Percentiles rank a stretch among this genome's conserved stretches.
Evolutionary conservation across 2,329 filamentous ascomycete species (phyloP).

Genomic region (Arthrobotrys sphaeroides): DNA sequence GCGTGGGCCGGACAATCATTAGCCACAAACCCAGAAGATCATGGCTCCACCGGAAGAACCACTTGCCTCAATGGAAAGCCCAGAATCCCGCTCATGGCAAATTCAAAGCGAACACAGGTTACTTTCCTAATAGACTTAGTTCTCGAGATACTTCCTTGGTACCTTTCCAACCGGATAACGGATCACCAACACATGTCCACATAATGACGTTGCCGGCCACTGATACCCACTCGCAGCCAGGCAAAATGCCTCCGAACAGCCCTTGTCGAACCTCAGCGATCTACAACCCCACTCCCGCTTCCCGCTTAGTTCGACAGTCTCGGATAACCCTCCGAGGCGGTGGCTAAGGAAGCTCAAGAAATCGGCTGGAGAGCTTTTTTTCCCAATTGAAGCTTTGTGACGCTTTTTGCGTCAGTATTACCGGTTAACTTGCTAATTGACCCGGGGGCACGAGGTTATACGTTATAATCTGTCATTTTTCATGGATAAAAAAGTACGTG

Average conservation of each 20-base stretch:
- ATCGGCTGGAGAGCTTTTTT: too few relatives aligned
- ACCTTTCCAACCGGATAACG: too few relatives aligned
- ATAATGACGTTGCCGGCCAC: too few relatives aligned
- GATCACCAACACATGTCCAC: too few relatives aligned
- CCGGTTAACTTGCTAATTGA: background rate
- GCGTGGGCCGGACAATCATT: too few relatives aligned
- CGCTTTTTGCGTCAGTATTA: constrained; percentile 49
- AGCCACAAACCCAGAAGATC: too few relatives aligned
- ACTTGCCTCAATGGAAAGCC: too few relatives aligned
- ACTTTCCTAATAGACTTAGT: too few relatives aligned
- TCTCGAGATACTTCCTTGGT: too few relatives aligned
- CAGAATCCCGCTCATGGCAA: too few relatives aligned
- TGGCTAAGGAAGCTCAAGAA: background rate
- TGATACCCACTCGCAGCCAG: background rate
- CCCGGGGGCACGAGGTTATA: background rate
- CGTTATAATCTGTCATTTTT: background rate
- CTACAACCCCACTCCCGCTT: constrained; percentile 7
- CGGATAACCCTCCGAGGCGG: constrained; percentile 12
- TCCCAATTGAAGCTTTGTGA: constrained; percentile 19
- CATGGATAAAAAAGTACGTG: background rate
- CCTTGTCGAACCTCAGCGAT: background rate
- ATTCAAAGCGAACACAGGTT: too few relatives aligned
- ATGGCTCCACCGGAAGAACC: too few relatives aligned
- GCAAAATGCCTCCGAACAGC: background rate
- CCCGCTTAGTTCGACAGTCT: background rate